Percentiles rank a stretch among this genome's conserved stretches.
phyloP scores from a whole-genome alignment of 441 rosid species.

The Manihot esculenta region DNA sequence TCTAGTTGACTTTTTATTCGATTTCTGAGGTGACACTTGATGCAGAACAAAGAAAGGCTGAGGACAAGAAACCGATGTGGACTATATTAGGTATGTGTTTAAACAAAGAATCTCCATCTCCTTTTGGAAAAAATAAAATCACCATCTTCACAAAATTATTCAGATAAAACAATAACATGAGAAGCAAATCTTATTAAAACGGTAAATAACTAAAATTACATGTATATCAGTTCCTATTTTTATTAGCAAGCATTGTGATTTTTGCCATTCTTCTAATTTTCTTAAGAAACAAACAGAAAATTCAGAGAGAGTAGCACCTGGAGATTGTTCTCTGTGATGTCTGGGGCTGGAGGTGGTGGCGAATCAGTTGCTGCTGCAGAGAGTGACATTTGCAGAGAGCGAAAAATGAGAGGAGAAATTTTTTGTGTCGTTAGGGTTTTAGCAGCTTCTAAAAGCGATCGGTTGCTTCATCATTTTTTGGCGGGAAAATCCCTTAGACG shows the following conservation, averaged over 20 bases:
- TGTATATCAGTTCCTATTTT: not conserved
- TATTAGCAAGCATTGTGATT: not conserved
- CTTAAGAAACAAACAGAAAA: conserved; percentile 8
- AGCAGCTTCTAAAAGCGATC: not conserved
- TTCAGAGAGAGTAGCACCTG: conserved; percentile 32
- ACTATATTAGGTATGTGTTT: not conserved
- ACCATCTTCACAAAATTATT: too few species aligned
- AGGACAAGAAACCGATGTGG: conserved; percentile 1
- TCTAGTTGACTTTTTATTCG: conserved; percentile 37
- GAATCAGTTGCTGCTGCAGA: conserved; percentile 35
- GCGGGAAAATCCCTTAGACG: conserved; percentile 44
- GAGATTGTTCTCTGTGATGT: conserved; percentile 39
- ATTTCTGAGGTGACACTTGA: conserved; percentile 41
- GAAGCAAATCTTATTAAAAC: not conserved
- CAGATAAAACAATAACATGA: not conserved
- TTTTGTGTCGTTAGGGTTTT: conserved; percentile 23
- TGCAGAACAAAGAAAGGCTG: conserved; percentile 71
- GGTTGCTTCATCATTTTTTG: conserved; percentile 31
- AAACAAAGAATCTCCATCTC: not conserved
- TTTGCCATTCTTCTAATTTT: conserved; percentile 1
- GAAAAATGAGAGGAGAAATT: not conserved
- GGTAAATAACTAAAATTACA: not conserved
- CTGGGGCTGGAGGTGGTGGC: conserved; percentile 28
- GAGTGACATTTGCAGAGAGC: conserved; percentile 35
- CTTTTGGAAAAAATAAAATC: not conserved